Evolutionary conservation across 2,329 filamentous ascomycete species (phyloP).

Genomic region (Penicillium digitatum): DNA sequence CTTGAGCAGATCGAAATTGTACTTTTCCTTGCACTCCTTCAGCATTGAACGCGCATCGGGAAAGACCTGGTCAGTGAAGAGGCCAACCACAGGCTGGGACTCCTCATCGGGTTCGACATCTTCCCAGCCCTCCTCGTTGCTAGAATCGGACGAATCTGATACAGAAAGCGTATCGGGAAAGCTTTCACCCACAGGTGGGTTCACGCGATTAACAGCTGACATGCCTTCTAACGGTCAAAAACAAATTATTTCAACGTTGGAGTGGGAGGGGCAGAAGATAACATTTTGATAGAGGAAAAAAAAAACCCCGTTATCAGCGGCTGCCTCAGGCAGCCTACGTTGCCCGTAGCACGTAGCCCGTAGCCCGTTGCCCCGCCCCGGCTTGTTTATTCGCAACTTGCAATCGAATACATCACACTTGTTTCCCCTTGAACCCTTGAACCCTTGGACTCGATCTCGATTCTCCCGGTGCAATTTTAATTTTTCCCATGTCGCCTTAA

Average conservation of each 20-base stretch:
- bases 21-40: slow-evolving; percentile 61
- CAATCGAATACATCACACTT: slow-evolving; percentile 14
- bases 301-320: slow-evolving; percentile 23
- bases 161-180: slow-evolving; percentile 26
- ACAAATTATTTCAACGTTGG: background rate
- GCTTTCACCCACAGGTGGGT: slow-evolving; percentile 22
- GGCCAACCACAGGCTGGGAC: slow-evolving; percentile 60
- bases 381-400: slow-evolving; percentile 24
- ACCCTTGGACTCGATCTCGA: background rate
- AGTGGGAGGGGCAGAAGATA: slow-evolving; percentile 24
- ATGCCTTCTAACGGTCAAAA: slow-evolving; percentile 16
- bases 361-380: slow-evolving; percentile 24
- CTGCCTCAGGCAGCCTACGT: slow-evolving; percentile 22
- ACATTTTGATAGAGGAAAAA: slow-evolving; percentile 19
- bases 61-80: slow-evolving; percentile 66
- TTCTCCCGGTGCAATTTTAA: background rate
- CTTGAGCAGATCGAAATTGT: slow-evolving; percentile 63
- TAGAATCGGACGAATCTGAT: slow-evolving; percentile 46
- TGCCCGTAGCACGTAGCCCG: too few species aligned
- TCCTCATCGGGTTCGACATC: slow-evolving; percentile 61
- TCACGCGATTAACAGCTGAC: slow-evolving; percentile 28
- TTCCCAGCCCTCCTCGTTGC: slow-evolving; percentile 54
- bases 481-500: background rate
- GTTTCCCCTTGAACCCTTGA: background rate
- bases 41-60: slow-evolving; percentile 63